phyloP scores from a whole-genome alignment of 2,329 filamentous ascomycete species.

The Cercospora sp. region DNA sequence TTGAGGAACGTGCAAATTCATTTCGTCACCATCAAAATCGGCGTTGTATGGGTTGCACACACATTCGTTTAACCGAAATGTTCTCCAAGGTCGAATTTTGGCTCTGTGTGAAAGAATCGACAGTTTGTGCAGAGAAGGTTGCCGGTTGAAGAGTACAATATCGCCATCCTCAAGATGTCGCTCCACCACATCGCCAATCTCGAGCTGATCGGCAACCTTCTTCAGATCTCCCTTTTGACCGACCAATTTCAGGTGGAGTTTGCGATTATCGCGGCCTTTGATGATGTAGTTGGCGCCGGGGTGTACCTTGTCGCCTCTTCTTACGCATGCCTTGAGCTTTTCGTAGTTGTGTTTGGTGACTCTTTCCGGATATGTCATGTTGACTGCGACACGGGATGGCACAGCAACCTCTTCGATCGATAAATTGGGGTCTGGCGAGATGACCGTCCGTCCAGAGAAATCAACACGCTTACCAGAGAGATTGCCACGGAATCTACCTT shows the following conservation, averaged over 20 bases:
- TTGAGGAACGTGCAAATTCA: slow-evolving; percentile 97
- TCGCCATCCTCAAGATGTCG: slow-evolving; percentile 94
- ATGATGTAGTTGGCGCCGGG: slow-evolving; percentile 84
- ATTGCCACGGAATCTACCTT: slow-evolving; percentile 95
- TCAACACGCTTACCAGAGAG: slow-evolving; percentile 97
- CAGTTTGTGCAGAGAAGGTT: slow-evolving; percentile 95
- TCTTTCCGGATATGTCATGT: slow-evolving; percentile 90
- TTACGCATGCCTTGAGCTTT: slow-evolving; percentile 72
- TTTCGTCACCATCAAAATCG: slow-evolving; percentile 98
- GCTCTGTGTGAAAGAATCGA: slow-evolving; percentile 96
- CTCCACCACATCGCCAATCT: slow-evolving; percentile 85
- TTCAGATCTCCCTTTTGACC: slow-evolving; percentile 56
- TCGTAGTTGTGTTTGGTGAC: slow-evolving; percentile 82
- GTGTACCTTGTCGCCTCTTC: slow-evolving; percentile 74
- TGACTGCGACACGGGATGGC: slow-evolving; percentile 87
- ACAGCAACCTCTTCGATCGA: slow-evolving; percentile 92
- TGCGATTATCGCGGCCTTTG: slow-evolving; percentile 69
- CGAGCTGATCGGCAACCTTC: slow-evolving; percentile 69
- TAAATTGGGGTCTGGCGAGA: slow-evolving; percentile 93
- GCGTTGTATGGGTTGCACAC: slow-evolving; percentile 98
- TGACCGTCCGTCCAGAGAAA: slow-evolving; percentile 95
- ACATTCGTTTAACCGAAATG: slow-evolving; percentile 96
- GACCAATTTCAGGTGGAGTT: slow-evolving; percentile 65
- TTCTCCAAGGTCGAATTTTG: slow-evolving; percentile 91
- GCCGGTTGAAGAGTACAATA: slow-evolving; percentile 95